Evolutionary conservation across 2,329 filamentous ascomycete species (phyloP), one percentile per base, ranked within the genome.

Genomic region (Ilyonectria robusta): DNA sequence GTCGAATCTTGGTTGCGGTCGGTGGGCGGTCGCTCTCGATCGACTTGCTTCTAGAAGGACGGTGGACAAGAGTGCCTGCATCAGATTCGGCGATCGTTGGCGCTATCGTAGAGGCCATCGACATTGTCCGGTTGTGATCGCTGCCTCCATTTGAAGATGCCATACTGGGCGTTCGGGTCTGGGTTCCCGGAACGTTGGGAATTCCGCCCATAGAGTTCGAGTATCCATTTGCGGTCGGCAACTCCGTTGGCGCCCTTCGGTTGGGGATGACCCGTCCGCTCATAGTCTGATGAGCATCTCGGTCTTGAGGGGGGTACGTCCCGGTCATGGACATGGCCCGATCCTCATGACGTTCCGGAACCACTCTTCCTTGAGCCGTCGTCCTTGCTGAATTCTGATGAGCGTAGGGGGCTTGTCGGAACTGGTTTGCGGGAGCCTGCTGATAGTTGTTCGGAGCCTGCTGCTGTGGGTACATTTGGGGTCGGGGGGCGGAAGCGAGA

Each of bases 301-400:
- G 87, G 73, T 97, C 94, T 60, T 92, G 87, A 3, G 91, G 87
- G 73, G 94, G 79, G 67, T 84, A 86, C 21, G 80, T 93, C 10
- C 93, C 94, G 6, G 92, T 96, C 92, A 99, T 92, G 51, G 95
- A 97, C 96, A 98, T 98, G 70, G 96, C 91, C 65, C 96, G 90
- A 80, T 98, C 95, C 75, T 97, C 94, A 68, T 95, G 93, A 60
- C 95, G 91, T 78, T 98, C 95, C 1, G 96, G 96, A 9, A 99
- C 94, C 40, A 96, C 86, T 67, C 96, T 89, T 35, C 96, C 96
- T 79, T 98, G 95, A 9, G 95, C 94, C 3, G 96, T 99, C 55
- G 94, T 97, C 68, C 92, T 88, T 2, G 94, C 91, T 73, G 90
- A 87, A 62, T 88, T 85, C 70, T 83, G 84, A 72, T 91, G 89